Base-by-base conservation (phyloP, 2,329 filamentous ascomycete species). In the Dactylellina drechsleri region DNA sequence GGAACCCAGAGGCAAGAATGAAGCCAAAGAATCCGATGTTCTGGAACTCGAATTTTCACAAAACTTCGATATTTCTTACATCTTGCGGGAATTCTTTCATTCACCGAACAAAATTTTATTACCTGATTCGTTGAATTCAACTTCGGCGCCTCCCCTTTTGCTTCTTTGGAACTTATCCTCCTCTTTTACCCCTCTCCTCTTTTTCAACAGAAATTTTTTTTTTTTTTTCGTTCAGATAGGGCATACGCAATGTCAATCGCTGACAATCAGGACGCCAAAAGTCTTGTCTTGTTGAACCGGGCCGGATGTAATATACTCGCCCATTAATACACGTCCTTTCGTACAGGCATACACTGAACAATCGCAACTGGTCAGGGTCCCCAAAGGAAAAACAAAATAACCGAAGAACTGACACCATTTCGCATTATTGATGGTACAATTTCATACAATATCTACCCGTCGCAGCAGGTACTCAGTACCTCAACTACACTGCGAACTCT, bases 191-290 rank as follows among this genome's bases (percentile, higher is more conserved):
- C 31, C 31, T 36, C 31, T 36, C 31, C 10, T 10, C 10, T 36
- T 36, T 36, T 36, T 36, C 31, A 36, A 36, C 31, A 36, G 31
- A 36, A 36, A 36, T 2, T 36, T 36, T 5, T 10, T 7, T 36
- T 36, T 36, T 36, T 36, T 36, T 28, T 28, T 28, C n/a, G 13
- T 18, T 57, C 31, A 31, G 53, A 41, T 43, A 31, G n/a, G 58
- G 41, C 31, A 53, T 45, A 52, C 18, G 59, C 59, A 52, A 53
- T 43, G 47, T 62, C 59, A 62, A 61, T 61, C 58, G 58, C 58
- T 52, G 36, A 10, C 36, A 43, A 58, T 43, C 36, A 41, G 31
- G 31, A 36, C 31, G 31, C 31, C 31, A 36, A 36, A 36, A 36
- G 31, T 36, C 31, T 36, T 36, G 31, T 36, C 31, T 36, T 36